Conservation (phyloP, 345 rosid species). For the Gossypium sturtianum region DNA sequence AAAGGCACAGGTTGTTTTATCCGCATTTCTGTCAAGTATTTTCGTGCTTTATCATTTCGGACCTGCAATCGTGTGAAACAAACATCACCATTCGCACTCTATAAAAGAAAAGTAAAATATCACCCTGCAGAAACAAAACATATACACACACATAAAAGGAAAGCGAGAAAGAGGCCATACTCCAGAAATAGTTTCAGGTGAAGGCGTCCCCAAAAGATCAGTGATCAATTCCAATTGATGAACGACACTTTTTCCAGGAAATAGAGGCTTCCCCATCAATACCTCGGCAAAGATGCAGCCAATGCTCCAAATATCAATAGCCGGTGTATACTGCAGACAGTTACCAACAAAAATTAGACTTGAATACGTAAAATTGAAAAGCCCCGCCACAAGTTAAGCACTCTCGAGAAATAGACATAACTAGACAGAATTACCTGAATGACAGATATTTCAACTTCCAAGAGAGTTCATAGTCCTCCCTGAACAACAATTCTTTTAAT, state of each 20-base stretch:
- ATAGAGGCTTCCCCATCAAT: constrained; percentile 90
- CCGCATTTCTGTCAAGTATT: constrained; percentile 78
- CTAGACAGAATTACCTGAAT: constrained; percentile 81
- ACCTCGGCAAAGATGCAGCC: constrained; percentile 99
- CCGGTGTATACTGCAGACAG: constrained; percentile 86
- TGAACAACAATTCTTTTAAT: constrained; percentile 93
- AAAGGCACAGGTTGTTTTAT: constrained; percentile 64
- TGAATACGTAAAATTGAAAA: constrained; percentile 1
- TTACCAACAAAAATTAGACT: constrained; percentile 23
- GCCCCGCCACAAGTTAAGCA: constrained; percentile 16
- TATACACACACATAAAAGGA: not conserved
- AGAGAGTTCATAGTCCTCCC: constrained; percentile 99
- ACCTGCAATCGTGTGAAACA: constrained; percentile 47
- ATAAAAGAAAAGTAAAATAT: not conserved
- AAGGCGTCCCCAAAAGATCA: constrained; percentile 92
- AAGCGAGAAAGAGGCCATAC: constrained; percentile 35
- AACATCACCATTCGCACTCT: not conserved
- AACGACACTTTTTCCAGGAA: constrained; percentile 96
- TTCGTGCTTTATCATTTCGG: constrained; percentile 91
- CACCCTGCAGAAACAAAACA: not conserved
- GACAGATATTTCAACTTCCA: constrained; percentile 92
- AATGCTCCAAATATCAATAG: constrained; percentile 94
- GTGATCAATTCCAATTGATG: constrained; percentile 97
- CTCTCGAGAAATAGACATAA: constrained; percentile 32
- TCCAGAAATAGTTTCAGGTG: constrained; percentile 75